phyloP scores from a whole-genome alignment of 139 green algal species.

The Gonium pectorale region DNA sequence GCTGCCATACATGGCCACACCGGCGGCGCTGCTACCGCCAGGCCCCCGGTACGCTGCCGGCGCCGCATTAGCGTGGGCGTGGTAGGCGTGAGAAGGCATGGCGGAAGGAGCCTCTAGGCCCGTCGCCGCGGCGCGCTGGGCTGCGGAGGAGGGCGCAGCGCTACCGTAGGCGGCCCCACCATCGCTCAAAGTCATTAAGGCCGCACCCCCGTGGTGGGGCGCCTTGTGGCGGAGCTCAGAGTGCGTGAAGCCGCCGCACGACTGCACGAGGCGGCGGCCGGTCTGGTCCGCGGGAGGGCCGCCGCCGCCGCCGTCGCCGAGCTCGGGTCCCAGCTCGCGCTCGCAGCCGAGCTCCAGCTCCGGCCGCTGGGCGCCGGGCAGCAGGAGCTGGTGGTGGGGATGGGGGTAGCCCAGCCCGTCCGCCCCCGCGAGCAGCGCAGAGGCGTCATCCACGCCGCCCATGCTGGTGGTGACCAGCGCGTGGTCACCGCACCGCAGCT shows the following conservation, averaged over 20 bases:
- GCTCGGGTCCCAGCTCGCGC: too few species aligned
- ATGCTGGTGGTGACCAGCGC: slow-evolving; percentile 11
- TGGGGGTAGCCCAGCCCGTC: too few species aligned
- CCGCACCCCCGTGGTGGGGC: too few species aligned
- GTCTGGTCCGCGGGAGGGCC: too few species aligned
- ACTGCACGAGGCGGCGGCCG: neutral
- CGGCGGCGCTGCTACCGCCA: neutral
- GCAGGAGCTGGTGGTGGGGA: neutral
- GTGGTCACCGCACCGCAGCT: slow-evolving; percentile 11
- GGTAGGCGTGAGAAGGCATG: too few species aligned
- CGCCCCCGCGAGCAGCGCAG: too few species aligned
- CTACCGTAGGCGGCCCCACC: neutral
- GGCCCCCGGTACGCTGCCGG: neutral
- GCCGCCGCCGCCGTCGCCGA: neutral
- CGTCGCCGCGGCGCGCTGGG: too few species aligned
- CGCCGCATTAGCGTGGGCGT: too few species aligned
- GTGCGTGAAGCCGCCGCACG: neutral
- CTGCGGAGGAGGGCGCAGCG: neutral
- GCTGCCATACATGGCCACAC: too few species aligned
- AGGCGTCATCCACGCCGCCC: neutral
- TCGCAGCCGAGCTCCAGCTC: too few species aligned
- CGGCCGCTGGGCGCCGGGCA: neutral
- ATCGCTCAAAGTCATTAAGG: slow-evolving; percentile 26
- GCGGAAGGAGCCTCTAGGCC: too few species aligned
- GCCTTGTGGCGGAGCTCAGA: neutral